Evolutionary conservation across 2,329 filamentous ascomycete genomes (phyloP).

Genomic region (Pezizomycotina sp.): DNA sequence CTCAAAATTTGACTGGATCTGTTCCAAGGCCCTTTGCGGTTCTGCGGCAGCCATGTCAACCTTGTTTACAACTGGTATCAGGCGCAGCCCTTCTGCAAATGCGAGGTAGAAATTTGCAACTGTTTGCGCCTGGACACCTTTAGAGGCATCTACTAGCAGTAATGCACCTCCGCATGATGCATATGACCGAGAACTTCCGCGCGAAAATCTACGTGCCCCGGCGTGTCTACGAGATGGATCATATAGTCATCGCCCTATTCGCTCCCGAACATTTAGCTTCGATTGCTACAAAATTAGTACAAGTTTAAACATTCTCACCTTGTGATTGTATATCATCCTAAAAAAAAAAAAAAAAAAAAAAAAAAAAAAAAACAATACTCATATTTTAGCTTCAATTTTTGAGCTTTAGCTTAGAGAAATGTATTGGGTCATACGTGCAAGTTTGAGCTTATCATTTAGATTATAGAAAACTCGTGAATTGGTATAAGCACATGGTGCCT

Average conservation of each 20-base stretch:
- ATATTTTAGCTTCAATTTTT: no score
- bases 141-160: conserved; percentile 67
- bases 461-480: no score
- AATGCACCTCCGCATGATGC: conserved; percentile 87
- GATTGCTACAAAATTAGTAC: no score
- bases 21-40: conserved; percentile 64
- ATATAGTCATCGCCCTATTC: conserved; percentile 76
- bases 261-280: conserved; percentile 92
- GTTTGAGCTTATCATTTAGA: no score
- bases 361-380: no score
- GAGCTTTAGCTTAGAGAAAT: no score
- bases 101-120: conserved; percentile 97
- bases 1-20: conserved; percentile 77
- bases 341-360: no score
- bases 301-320: no score
- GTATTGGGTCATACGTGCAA: no score
- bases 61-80: conserved; percentile 93
- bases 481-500: no score
- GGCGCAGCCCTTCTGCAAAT: conserved; percentile 71
- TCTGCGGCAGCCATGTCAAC: conserved; percentile 85
- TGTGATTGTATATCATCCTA: no score
- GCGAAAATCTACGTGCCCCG: conserved; percentile 92
- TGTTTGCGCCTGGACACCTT: conserved; percentile 93
- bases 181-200: conserved; percentile 94
- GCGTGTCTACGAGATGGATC: conserved; percentile 88